These are phyloP conservation scores for Alisma plantagoaquatica DNA, from an alignment of 106 monocot genomes.

Conservation along the genomic window DNA sequence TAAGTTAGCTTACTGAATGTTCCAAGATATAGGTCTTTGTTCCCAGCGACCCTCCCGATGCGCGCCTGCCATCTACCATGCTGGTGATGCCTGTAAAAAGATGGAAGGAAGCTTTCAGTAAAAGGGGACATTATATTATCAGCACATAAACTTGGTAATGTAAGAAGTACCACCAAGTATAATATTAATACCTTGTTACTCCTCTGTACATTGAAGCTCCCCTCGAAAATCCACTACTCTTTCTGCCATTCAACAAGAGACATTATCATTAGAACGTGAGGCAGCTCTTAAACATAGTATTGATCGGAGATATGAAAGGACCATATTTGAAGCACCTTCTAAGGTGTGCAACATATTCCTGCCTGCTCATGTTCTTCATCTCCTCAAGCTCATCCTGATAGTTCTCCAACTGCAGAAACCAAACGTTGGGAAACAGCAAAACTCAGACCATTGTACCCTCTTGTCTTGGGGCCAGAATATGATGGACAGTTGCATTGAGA, in stretches of 20 bases:
- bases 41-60: slow-evolving; percentile 91
- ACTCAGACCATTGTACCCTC: too few relatives aligned
- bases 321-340: slow-evolving; percentile 46
- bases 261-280: too few relatives aligned
- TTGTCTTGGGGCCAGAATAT: too few relatives aligned
- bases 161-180: too few relatives aligned
- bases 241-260: too few relatives aligned
- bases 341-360: slow-evolving; percentile 70
- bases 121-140: too few relatives aligned
- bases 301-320: too few relatives aligned
- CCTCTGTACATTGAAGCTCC: slow-evolving; percentile 96
- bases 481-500: too few relatives aligned
- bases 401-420: slow-evolving; percentile 41
- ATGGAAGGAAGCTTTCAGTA: too few relatives aligned
- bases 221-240: slow-evolving; percentile 95
- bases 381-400: slow-evolving; percentile 59
- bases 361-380: slow-evolving; percentile 84
- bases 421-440: not conserved
- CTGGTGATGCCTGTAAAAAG: slow-evolving; percentile 72
- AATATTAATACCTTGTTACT: slow-evolving; percentile 84
- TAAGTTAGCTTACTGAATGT: slow-evolving; percentile 72
- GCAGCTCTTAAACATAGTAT: too few relatives aligned
- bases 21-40: slow-evolving; percentile 99
- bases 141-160: too few relatives aligned
- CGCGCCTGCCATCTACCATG: slow-evolving; percentile 99